Evolutionary conservation across 257 asterid genomes (phyloP).

Genomic region (Solanum bukasovii): DNA sequence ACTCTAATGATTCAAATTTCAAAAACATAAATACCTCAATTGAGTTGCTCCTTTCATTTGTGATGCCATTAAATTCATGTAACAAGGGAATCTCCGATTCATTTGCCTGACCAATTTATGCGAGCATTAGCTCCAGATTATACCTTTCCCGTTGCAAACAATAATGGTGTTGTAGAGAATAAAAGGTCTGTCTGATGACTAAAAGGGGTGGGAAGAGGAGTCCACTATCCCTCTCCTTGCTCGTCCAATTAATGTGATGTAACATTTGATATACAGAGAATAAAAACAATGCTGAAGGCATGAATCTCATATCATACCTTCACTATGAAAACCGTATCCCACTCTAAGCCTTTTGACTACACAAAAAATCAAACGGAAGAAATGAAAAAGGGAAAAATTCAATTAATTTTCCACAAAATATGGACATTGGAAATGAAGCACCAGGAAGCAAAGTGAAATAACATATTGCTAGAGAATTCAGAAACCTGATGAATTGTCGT

Average conservation of each 20-base stretch:
- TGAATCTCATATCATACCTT: slow-evolving; percentile 47
- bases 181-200: background rate
- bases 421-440: background rate
- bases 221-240: background rate
- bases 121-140: slow-evolving; percentile 1
- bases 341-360: slow-evolving; percentile 97
- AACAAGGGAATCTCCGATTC: slow-evolving; percentile 89
- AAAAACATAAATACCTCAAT: slow-evolving; percentile 52
- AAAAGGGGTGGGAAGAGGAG: background rate
- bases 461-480: slow-evolving; percentile 1
- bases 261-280: background rate
- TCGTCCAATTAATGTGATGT: background rate
- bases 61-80: slow-evolving; percentile 68
- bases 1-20: background rate
- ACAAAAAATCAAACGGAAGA: slow-evolving; percentile 7
- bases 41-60: slow-evolving; percentile 46
- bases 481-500: slow-evolving; percentile 97
- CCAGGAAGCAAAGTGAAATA: slow-evolving; percentile 1
- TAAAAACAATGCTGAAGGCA: background rate
- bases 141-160: background rate
- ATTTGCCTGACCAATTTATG: slow-evolving; percentile 53
- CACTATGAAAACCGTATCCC: slow-evolving; percentile 97
- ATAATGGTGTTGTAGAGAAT: background rate
- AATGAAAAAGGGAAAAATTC: background rate
- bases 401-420: background rate